These are phyloP conservation scores for Cadophora sp. DNA, from an alignment of 2,329 filamentous ascomycete species.

Conservation along the genomic window DNA sequence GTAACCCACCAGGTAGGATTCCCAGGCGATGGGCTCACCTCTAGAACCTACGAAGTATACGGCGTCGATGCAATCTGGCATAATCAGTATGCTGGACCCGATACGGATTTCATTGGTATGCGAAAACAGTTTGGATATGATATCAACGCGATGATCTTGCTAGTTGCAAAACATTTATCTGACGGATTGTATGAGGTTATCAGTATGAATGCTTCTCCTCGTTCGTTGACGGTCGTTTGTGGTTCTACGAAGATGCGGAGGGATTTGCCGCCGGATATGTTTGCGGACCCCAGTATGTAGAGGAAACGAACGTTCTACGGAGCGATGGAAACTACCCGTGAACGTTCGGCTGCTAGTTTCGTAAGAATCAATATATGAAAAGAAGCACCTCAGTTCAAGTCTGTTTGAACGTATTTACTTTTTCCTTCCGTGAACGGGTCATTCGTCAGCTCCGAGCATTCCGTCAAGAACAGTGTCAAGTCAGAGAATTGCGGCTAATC, in stretches of 20 bases:
- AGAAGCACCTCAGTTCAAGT: no score
- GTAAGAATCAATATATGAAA: no score
- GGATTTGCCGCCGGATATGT: background rate
- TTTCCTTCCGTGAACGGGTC: no score
- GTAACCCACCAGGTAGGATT: no score
- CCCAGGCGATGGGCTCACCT: no score
- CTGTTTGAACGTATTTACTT: no score
- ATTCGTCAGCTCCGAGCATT: no score
- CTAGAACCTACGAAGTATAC: background rate
- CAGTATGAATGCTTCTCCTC: background rate
- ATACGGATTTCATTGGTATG: background rate
- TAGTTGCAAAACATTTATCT: background rate
- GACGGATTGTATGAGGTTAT: background rate
- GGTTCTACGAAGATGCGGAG: background rate
- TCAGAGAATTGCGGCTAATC: no score
- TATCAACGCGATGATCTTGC: background rate
- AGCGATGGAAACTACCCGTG: no score
- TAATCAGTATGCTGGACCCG: background rate
- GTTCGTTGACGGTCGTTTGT: background rate
- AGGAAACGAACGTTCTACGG: no score
- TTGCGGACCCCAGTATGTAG: background rate
- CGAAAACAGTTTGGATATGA: background rate
- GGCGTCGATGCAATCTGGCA: background rate
- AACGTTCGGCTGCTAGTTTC: no score
- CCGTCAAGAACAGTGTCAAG: no score